Base-by-base conservation (phyloP, 345 rosid genomes). In the Gossypioides kirkii region DNA sequence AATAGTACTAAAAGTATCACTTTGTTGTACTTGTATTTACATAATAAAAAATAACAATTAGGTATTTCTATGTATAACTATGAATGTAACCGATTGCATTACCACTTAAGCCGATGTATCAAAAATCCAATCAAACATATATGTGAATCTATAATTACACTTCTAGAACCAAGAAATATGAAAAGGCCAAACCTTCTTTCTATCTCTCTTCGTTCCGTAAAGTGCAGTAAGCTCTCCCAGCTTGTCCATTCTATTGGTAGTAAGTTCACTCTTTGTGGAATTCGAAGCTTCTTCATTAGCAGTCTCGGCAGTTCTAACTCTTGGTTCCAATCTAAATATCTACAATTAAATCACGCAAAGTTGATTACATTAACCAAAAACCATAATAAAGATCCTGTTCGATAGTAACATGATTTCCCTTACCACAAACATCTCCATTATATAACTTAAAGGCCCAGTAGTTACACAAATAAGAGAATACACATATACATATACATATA, bases 281-380 rank as follows among this genome's bases (percentile, higher is more conserved):
- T 46, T 74, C 25, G 73, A 73, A 26, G 73, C 42, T 59, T 86
- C 89, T 63, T 82, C 68, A 10, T 82, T 87, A 45, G 56, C 79
- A 50, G 64, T 10, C 61, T 73, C 83, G 14, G 49, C 43, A 46
- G 32, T 49, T 61, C 75, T 79, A 76, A 87, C 68, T 64, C 75
- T 82, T 5, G 94, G 89, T 61, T 91, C 97, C 88, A 94, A 74
- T 81, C 96, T 87, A n/a, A 91, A 73, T 75, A 60, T 60, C 64
- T 60, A 60, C 42, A 76, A 60, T n/a, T 52, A 41, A 75, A 6
- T 5, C 64, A 53, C 6, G 8, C 43, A 64, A 61, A 32, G 8
- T 16, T 46, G 22, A 10, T 0, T 32, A 72, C 2, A 65, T 14
- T 16, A 69, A 28, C 11, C 47, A 59, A 56, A 74, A 32, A 32